phyloP scores from a whole-genome alignment of 345 rosid genomes.

The Rhodamnia argentea region DNA sequence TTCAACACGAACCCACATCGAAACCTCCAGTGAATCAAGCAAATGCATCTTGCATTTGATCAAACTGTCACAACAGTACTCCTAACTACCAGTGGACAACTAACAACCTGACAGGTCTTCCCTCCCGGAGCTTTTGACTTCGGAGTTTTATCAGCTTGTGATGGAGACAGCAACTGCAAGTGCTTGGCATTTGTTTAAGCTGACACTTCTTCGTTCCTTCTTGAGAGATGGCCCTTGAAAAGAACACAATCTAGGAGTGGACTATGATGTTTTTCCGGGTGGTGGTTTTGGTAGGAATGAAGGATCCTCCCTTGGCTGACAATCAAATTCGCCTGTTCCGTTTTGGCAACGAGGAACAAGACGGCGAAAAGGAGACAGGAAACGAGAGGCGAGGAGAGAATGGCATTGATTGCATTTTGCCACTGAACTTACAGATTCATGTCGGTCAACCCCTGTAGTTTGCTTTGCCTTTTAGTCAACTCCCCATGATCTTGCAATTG shows the following conservation, averaged over 20 bases:
- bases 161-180: not conserved
- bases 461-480: not conserved
- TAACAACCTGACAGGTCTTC: not conserved
- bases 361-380: not conserved
- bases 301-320: not conserved
- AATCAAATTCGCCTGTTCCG: rapidly evolving
- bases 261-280: not conserved
- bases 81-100: not conserved
- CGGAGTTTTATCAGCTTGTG: not conserved
- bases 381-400: not conserved
- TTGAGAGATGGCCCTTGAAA: not conserved
- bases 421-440: not conserved
- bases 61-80: not conserved
- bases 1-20: not conserved
- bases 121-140: not conserved
- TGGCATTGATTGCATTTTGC: not conserved
- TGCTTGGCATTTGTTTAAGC: not conserved
- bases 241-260: not conserved
- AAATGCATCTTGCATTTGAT: not conserved
- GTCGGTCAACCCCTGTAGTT: not conserved
- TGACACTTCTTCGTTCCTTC: not conserved
- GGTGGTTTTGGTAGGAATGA: not conserved
- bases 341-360: not conserved
- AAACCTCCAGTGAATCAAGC: not conserved
- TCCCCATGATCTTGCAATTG: not conserved